Evolutionary conservation across 1,284 basidiomycete species (phyloP).

Genomic region (Psilocybe mexicana): DNA sequence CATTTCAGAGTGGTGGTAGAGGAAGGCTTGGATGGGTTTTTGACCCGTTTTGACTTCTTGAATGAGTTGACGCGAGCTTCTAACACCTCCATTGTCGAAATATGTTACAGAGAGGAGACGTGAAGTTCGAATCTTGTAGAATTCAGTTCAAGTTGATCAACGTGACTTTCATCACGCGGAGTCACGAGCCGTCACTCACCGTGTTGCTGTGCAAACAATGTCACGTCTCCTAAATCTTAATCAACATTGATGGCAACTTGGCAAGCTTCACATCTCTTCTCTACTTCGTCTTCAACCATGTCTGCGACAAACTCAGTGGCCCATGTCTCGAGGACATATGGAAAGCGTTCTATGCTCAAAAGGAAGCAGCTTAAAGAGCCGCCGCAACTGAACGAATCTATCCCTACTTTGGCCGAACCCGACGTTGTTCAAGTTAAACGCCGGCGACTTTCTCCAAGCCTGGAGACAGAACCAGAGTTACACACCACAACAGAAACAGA

Average conservation of each 20-base stretch:
- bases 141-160: conserved; percentile 19
- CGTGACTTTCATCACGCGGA: conserved; percentile 15
- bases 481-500: not conserved
- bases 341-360: conserved; percentile 37
- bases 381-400: conserved; percentile 8
- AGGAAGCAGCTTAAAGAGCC: conserved; percentile 26
- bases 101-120: not conserved
- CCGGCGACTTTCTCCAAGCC: conserved; percentile 28
- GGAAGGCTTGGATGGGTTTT: conserved; percentile 45
- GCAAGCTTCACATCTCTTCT: not conserved
- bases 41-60: conserved; percentile 49
- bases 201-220: conserved; percentile 3
- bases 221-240: conserved; percentile 2
- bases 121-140: not conserved
- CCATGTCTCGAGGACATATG: conserved; percentile 39
- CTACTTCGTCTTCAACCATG: conserved; percentile 13
- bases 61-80: conserved; percentile 64
- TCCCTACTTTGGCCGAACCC: conserved; percentile 8
- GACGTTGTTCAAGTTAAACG: conserved; percentile 34
- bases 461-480: not conserved
- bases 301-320: conserved; percentile 16
- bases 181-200: conserved; percentile 13
- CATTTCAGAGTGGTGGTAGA: conserved; percentile 52
- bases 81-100: conserved; percentile 51
- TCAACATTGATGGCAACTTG: not conserved